Percentiles rank a stretch among this genome's conserved stretches.
phyloP scores from a whole-genome alignment of 2,329 filamentous ascomycete species.

The Rutstroemia sp. region DNA sequence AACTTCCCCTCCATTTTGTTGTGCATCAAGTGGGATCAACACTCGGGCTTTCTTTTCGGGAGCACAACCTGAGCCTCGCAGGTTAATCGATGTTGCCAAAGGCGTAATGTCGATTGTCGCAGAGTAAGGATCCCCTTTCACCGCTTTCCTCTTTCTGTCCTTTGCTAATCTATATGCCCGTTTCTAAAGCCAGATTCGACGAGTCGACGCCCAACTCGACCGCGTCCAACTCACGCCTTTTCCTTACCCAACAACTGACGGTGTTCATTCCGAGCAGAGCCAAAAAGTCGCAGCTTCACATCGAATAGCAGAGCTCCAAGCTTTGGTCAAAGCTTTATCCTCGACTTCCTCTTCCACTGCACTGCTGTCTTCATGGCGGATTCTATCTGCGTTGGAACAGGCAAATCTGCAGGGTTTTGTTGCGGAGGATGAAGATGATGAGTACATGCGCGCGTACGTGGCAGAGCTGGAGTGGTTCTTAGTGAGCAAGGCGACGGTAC shows the following conservation, averaged over 20 bases:
- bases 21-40: background rate
- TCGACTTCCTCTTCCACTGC: conserved; percentile 57
- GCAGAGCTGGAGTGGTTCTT: conserved; percentile 85
- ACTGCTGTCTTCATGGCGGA: conserved; percentile 50
- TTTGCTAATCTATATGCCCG: background rate
- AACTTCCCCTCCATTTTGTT: background rate
- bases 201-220: conserved; percentile 58
- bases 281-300: conserved; percentile 36
- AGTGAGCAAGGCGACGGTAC: conserved; percentile 84
- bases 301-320: conserved; percentile 54
- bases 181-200: conserved; percentile 43
- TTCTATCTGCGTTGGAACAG: conserved; percentile 55
- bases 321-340: conserved; percentile 63
- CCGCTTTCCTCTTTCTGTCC: background rate
- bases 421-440: conserved; percentile 28
- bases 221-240: conserved; percentile 46
- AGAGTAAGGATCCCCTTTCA: conserved; percentile 31
- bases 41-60: background rate
- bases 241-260: conserved; percentile 34
- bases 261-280: conserved; percentile 21
- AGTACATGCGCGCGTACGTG: conserved; percentile 48
- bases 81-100: conserved; percentile 11
- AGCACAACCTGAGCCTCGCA: background rate
- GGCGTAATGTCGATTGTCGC: conserved; percentile 38
- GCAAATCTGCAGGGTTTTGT: conserved; percentile 45